Percentiles rank a stretch among this genome's conserved stretches.
Conservation (phyloP, 208 protist species). For the Borovskyia barvae region DNA sequence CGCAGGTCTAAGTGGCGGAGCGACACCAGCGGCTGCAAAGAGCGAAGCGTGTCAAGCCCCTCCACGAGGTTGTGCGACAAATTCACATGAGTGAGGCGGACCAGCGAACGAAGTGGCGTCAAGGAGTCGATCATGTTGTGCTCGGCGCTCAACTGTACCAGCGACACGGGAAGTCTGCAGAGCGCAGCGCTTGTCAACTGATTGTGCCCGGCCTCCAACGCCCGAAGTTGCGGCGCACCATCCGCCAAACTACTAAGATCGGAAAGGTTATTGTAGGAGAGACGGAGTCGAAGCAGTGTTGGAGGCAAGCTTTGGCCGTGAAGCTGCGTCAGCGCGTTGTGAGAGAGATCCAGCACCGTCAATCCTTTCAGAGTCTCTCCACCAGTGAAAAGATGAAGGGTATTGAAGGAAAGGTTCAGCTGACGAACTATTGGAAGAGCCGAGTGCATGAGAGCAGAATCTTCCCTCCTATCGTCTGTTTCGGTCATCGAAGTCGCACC, state of each 20-base stretch:
- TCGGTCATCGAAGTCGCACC: no score
- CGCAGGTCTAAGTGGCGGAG: constrained; percentile 62
- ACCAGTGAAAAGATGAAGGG: constrained; percentile 61
- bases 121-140: constrained; percentile 56
- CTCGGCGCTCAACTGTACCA: constrained; percentile 40
- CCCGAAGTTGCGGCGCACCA: constrained; percentile 42
- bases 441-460: no score
- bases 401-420: constrained; percentile 76
- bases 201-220: constrained; percentile 66
- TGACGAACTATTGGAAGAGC: constrained; percentile 27
- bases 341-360: constrained; percentile 55
- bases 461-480: no score
- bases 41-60: constrained; percentile 26
- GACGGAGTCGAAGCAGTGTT: constrained; percentile 36
- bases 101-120: constrained; percentile 26
- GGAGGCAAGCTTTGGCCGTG: constrained; percentile 39
- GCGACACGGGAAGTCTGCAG: constrained; percentile 26
- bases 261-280: constrained; percentile 59
- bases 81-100: constrained; percentile 44
- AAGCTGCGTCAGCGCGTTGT: constrained; percentile 61
- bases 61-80: constrained; percentile 44
- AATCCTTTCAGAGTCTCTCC: constrained; percentile 43
- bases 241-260: constrained; percentile 31
- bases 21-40: constrained; percentile 31
- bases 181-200: constrained; percentile 45